Evolutionary conservation across 805 yeast genomes (phyloP), one percentile per base, ranked within the genome.

Genomic region (Cyberlindnera petersonii): DNA sequence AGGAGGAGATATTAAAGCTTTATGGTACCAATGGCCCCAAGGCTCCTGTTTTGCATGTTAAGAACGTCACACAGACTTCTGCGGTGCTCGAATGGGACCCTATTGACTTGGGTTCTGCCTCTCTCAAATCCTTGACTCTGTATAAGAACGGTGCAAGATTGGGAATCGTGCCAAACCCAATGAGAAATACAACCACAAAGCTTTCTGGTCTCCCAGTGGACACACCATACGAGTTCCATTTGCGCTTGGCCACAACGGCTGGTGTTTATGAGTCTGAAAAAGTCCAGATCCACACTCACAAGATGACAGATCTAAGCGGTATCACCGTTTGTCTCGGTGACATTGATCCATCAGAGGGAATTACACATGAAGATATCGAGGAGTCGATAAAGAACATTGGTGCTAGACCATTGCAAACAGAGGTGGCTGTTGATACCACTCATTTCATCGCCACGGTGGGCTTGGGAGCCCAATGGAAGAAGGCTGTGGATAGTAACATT

Each of bases 51-150:
- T 69, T 93, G 47, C 73, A 75, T 39, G 67, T 79, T 27, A 73
- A 77, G 38, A 93, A 91, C 58, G 79, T 83, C 34, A 91, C 98
- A 2, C 98, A 93, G 59, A 93, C 98, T 0, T 81, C 93, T 37
- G 86, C 95, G 60, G 97, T 89, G 15, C 71, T 93, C 46, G 95
- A 86, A 58, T 93, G 98, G 98, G 97, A 88, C 44, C 75, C 80
- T 10, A 66, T 93, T 37, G 79, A 84, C 33, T 64, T 88, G 40
- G 97, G 96, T 9, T 82, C 95, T 1, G 80, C 97, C 3, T 75
- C 74, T 33, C 69, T 93, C 50, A 84, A 81, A 58, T 77, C 86
- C 28, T 68, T 93, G 50, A 77, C 83, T 9, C 69, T 93, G 35
- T 87, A 77, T 64, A 86, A 88, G 58, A 86, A 85, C 53, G 60